These are phyloP conservation scores for Fusarium scirpi DNA, from an alignment of 2,329 filamentous ascomycete genomes.

Conservation along the genomic window DNA sequence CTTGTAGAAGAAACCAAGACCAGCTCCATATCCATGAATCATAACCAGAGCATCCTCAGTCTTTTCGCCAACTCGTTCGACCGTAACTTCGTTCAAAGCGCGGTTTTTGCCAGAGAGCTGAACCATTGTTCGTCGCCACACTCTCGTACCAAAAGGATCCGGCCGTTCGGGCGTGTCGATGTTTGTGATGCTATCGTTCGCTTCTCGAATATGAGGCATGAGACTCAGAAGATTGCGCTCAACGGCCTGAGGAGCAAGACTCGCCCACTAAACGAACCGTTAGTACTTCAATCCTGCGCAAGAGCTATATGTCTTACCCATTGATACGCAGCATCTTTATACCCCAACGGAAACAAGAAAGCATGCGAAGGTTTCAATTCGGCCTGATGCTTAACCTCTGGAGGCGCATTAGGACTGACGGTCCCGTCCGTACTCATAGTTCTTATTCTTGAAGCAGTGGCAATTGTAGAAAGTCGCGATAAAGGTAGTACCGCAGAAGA, in stretches of 20 bases:
- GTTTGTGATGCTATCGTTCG: slow-evolving; percentile 73
- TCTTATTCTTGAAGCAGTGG: slow-evolving; percentile 45
- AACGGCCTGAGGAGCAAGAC: slow-evolving; percentile 82
- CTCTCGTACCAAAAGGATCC: slow-evolving; percentile 86
- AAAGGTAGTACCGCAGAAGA: slow-evolving; percentile 56
- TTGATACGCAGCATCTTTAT: slow-evolving; percentile 91
- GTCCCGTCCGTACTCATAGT: slow-evolving; percentile 52
- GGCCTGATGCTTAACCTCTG: slow-evolving; percentile 46
- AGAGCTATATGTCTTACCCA: slow-evolving; percentile 71
- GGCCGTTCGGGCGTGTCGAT: slow-evolving; percentile 59
- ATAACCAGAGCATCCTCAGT: slow-evolving; percentile 91
- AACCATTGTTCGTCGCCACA: slow-evolving; percentile 89
- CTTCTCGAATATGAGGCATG: slow-evolving; percentile 84
- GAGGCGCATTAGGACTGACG: slow-evolving; percentile 42
- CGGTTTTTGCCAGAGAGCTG: slow-evolving; percentile 86
- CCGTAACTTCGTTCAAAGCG: slow-evolving; percentile 90
- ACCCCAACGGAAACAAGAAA: slow-evolving; percentile 83
- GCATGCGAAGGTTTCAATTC: slow-evolving; percentile 48
- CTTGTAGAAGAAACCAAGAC: slow-evolving; percentile 97
- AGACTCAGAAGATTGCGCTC: slow-evolving; percentile 90
- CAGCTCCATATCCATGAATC: slow-evolving; percentile 96
- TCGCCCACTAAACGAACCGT: slow-evolving; percentile 75
- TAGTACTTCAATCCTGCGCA: neutral
- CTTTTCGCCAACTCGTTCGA: slow-evolving; percentile 84
- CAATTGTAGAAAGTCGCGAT: slow-evolving; percentile 54